These are phyloP conservation scores for Neophaeococcomyces aloes DNA, from an alignment of 2,329 filamentous ascomycete species.

Conservation along the genomic window DNA sequence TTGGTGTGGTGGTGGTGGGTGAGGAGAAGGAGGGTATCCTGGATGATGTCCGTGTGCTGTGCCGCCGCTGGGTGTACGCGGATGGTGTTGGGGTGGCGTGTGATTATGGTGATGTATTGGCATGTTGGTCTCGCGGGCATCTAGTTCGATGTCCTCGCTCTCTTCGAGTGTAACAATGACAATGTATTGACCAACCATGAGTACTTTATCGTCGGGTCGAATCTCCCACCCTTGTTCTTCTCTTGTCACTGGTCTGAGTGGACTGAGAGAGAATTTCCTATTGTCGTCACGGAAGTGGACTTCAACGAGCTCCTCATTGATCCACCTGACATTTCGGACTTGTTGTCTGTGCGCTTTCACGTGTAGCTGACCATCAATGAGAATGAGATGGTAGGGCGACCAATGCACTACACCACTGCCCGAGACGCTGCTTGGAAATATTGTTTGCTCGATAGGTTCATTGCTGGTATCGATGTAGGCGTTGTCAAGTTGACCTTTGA, in stretches of 20 bases:
- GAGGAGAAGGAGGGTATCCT: background rate
- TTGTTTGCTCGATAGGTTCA: conserved; percentile 20
- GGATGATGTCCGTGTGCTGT: background rate
- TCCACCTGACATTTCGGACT: conserved; percentile 7
- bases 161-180: conserved; percentile 3
- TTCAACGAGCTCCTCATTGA: conserved; percentile 9
- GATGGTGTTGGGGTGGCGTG: background rate
- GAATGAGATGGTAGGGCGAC: conserved; percentile 15
- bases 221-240: conserved; percentile 9
- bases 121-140: too few species aligned
- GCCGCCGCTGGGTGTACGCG: background rate
- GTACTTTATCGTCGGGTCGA: conserved; percentile 4
- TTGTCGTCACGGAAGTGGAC: conserved; percentile 1
- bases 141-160: too few species aligned
- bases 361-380: conserved; percentile 2
- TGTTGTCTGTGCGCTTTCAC: conserved; percentile 6
- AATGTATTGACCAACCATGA: conserved; percentile 10
- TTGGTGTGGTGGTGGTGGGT: too few species aligned
- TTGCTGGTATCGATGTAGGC: conserved; percentile 12
- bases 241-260: conserved; percentile 3
- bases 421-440: conserved; percentile 15
- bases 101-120: too few species aligned
- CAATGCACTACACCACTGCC: conserved; percentile 9
- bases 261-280: conserved; percentile 8
- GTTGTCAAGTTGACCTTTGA: conserved; percentile 12